Evolutionary conservation across 2,329 filamentous ascomycete species (phyloP), one percentile per base, ranked within the genome.

Genomic region (Pestalotiopsis sp.): DNA sequence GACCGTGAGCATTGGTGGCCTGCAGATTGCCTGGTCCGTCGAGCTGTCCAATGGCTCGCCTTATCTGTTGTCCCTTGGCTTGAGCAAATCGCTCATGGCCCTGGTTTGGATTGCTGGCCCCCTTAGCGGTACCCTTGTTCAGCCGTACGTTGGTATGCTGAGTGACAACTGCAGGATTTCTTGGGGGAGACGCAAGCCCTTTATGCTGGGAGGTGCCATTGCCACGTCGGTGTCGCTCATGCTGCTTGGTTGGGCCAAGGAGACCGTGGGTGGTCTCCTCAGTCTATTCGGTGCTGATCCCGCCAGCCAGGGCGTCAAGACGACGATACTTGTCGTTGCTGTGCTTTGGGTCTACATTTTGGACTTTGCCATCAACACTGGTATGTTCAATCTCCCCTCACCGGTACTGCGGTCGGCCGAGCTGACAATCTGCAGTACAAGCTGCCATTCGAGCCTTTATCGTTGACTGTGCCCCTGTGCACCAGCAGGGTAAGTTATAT

Each of bases 21-120:
- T 98, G 71, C 95, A 98, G 82, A 92, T 98, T 74, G 94, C 95
- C 36, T 98, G 95, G 95, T 95, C 95, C 1, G 94, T 97, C 57
- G 95, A 98, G 80, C 86, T 97, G 57, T 97, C 94, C 67, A 95
- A 97, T 83, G 95, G 95, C 74, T 97, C 95, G 66, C 93, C 93
- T 5, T 96, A 92, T 76, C 83, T 96, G 56, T 83, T 95, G 56
- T 94, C 93, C 1, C 87, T 96, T 38, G 93, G 93, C 12, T 86
- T 96, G 80, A 94, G 90, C 85, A 95, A 95, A 82, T 92, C 92
- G 49, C 82, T 95, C 58, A 92, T 95, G 85, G 92, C 93, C 20
- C 85, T 95, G 72, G 93, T 95, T 45, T 96, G 93, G 93, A 93
- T 95, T 72, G 92, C 92, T 13, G 93, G 93, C 0, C 93, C 93